phyloP scores from a whole-genome alignment of 768 basidiomycete species.

The Sistotremastrum suecicum region DNA sequence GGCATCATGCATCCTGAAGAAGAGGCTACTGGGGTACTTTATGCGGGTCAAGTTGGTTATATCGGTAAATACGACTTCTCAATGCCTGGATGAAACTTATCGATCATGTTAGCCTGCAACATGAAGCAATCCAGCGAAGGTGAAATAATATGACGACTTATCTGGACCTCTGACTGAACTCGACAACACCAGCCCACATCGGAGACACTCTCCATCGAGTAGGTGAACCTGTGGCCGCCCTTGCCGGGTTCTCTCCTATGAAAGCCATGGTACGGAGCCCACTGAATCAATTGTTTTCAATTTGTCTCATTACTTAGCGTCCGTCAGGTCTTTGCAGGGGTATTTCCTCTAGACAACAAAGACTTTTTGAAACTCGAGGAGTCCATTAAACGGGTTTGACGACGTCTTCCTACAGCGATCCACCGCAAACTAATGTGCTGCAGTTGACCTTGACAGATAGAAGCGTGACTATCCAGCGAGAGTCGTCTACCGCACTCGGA shows the following conservation, averaged over 20 bases:
- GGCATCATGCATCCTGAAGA: constrained; percentile 89
- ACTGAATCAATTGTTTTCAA: no score
- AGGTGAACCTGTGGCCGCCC: constrained; percentile 60
- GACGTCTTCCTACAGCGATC: neutral
- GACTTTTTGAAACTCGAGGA: constrained; percentile 94
- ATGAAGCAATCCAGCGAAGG: constrained; percentile 97
- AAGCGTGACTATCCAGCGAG: constrained; percentile 80
- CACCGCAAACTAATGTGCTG: constrained; percentile 6
- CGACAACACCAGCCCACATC: constrained; percentile 51
- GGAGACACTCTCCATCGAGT: constrained; percentile 84
- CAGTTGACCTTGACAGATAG: constrained; percentile 78
- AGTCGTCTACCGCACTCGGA: constrained; percentile 86
- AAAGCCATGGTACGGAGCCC: constrained; percentile 70
- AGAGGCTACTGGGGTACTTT: constrained; percentile 49
- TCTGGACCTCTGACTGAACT: neutral
- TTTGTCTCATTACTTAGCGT: neutral
- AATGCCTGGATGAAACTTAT: neutral
- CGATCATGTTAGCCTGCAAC: constrained; percentile 51
- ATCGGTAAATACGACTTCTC: constrained; percentile 19
- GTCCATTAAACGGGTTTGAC: constrained; percentile 72
- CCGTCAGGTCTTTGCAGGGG: constrained; percentile 76
- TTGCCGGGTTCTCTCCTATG: constrained; percentile 83
- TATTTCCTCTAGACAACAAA: constrained; percentile 83
- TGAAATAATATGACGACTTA: constrained; percentile 15
- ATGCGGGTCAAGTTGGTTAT: constrained; percentile 76